phyloP scores from a whole-genome alignment of 352 stramenopile species.

The Pythium coloratum region DNA sequence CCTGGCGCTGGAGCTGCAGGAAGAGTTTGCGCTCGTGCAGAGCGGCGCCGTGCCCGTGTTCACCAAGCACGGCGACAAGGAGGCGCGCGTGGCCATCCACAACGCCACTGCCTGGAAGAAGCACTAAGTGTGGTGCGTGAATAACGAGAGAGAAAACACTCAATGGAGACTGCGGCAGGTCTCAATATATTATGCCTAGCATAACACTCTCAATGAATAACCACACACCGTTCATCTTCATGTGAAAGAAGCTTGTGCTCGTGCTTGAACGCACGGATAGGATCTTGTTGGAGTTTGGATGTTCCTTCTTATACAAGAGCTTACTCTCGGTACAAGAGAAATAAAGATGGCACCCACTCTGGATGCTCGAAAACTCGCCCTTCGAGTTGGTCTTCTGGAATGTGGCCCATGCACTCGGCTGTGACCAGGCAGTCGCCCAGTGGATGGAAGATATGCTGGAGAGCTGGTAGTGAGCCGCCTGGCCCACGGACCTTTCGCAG shows the following conservation, averaged over 20 bases:
- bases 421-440: background rate
- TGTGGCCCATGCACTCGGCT: background rate
- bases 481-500: background rate
- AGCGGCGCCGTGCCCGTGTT: constrained; percentile 51
- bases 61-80: constrained; percentile 43
- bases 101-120: constrained; percentile 52
- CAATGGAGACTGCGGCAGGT: background rate
- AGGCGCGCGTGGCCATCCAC: constrained; percentile 48
- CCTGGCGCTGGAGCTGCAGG: constrained; percentile 28
- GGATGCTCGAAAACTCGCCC: no score
- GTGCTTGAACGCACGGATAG: no score
- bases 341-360: no score
- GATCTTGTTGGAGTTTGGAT: no score
- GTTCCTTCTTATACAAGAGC: no score
- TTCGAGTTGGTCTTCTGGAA: no score
- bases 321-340: no score
- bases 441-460: background rate
- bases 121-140: constrained; percentile 23
- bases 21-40: constrained; percentile 50
- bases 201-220: background rate
- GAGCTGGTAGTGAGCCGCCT: background rate
- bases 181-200: background rate
- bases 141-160: no score
- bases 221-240: background rate
- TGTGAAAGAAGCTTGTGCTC: no score